Evolutionary conservation across 306 rosid genomes (phyloP).

Genomic region (Cucurbita ficifolia): DNA sequence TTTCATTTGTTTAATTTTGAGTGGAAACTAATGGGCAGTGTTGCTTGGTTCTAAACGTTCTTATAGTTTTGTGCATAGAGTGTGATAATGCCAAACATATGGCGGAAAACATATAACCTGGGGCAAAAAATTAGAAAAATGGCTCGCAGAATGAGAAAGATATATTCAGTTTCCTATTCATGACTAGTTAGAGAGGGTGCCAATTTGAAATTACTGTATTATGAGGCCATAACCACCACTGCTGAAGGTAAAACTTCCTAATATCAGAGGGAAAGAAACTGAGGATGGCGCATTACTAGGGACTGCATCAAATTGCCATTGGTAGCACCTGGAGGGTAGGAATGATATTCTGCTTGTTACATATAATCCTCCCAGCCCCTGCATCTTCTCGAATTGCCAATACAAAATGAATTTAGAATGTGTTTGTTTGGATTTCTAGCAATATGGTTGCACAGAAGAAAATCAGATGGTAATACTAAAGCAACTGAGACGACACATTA

Average conservation of each 20-base stretch:
- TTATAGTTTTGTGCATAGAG: conserved; percentile 1
- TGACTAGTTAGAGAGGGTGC: background rate
- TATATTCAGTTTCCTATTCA: background rate
- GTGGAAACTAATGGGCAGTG: background rate
- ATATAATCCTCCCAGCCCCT: conserved; percentile 8
- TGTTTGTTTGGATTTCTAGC: background rate
- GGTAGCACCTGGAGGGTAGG: background rate
- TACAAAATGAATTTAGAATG: conserved; percentile 1
- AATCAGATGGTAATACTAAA: background rate
- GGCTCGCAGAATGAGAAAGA: background rate
- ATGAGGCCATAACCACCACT: background rate
- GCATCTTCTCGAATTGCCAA: background rate
- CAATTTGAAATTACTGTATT: background rate
- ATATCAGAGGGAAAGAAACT: background rate
- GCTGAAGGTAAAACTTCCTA: conserved; percentile 1
- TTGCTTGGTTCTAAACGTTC: background rate
- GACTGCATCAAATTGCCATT: background rate
- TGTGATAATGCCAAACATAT: background rate
- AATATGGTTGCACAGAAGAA: conserved; percentile 1
- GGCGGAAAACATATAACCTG: conserved; percentile 1
- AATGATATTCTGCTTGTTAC: background rate
- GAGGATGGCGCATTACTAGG: background rate
- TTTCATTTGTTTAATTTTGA: background rate
- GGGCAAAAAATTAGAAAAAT: conserved; percentile 1
- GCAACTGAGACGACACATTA: background rate